Conservation (phyloP, 805 yeast genomes). For the Yarrowia alimentaria region DNA sequence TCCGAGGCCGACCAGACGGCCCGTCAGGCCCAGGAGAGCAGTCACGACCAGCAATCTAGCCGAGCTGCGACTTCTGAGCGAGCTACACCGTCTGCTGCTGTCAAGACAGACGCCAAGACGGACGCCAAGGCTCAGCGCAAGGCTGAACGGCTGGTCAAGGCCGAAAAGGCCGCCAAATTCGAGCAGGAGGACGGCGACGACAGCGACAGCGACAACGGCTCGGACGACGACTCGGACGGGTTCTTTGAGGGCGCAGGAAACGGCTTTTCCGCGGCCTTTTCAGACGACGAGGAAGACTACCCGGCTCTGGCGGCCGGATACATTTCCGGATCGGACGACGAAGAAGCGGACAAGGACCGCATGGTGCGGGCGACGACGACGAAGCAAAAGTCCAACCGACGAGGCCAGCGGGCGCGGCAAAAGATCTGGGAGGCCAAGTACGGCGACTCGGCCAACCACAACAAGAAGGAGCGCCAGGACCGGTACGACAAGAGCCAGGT, state of each 20-base stretch:
- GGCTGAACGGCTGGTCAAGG: conserved; percentile 39
- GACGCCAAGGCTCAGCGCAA: conserved; percentile 5
- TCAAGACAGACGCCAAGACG: no score
- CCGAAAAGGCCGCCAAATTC: not conserved
- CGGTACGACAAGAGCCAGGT: conserved; percentile 55
- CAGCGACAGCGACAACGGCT: conserved; percentile 38
- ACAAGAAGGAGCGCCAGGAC: conserved; percentile 61
- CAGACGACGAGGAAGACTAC: conserved; percentile 40
- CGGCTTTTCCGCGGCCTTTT: conserved; percentile 41
- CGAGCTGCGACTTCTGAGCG: no score
- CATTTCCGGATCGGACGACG: conserved; percentile 62
- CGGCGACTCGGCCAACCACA: conserved; percentile 81
- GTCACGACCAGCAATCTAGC: no score
- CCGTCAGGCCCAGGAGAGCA: no score
- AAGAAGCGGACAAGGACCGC: conserved; percentile 32
- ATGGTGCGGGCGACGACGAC: conserved; percentile 32
- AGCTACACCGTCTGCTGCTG: no score
- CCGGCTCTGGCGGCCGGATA: conserved; percentile 78
- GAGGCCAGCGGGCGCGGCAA: conserved; percentile 97
- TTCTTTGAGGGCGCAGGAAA: conserved; percentile 60
- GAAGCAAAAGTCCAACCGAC: conserved; percentile 75
- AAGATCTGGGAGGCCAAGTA: conserved; percentile 93
- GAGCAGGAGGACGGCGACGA: conserved; percentile 39
- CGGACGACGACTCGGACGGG: conserved; percentile 33
- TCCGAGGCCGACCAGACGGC: no score